Conservation (phyloP, 345 rosid genomes). For the Populus pruinosa region DNA sequence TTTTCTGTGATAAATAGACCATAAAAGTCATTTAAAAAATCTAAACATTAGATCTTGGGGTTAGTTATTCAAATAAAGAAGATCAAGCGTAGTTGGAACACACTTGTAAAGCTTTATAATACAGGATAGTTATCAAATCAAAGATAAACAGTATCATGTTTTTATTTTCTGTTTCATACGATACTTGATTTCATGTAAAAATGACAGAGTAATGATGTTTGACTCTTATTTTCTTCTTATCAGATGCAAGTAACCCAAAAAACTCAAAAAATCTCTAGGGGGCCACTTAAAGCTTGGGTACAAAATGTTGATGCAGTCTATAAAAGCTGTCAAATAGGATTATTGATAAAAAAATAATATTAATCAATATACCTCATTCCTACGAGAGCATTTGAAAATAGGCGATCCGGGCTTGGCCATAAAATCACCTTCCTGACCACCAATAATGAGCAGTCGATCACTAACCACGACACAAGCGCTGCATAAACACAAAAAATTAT, state of each 20-base stretch:
- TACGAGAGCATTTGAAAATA: constrained; percentile 90
- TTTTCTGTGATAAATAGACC: neutral
- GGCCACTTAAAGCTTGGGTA: neutral
- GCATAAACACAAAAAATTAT: constrained; percentile 6
- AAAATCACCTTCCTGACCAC: constrained; percentile 99
- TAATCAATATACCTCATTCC: constrained; percentile 61
- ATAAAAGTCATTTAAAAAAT: neutral
- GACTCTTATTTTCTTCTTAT: neutral
- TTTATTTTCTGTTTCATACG: neutral
- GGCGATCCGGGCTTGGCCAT: constrained; percentile 99
- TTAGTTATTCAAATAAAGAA: neutral
- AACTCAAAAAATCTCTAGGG: neutral
- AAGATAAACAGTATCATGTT: neutral
- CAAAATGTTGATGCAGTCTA: neutral
- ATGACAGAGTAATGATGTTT: neutral
- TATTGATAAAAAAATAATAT: neutral
- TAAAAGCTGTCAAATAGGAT: neutral
- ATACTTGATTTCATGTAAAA: neutral
- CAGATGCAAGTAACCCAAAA: constrained; percentile 5
- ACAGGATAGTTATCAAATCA: neutral
- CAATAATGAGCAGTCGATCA: constrained; percentile 68
- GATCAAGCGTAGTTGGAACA: neutral
- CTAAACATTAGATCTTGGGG: neutral
- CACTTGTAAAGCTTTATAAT: neutral
- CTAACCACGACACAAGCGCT: constrained; percentile 82